Evolutionary conservation across 176 grass and related monocot species (phyloP).

Genomic region (Eragrostis nindensis): DNA sequence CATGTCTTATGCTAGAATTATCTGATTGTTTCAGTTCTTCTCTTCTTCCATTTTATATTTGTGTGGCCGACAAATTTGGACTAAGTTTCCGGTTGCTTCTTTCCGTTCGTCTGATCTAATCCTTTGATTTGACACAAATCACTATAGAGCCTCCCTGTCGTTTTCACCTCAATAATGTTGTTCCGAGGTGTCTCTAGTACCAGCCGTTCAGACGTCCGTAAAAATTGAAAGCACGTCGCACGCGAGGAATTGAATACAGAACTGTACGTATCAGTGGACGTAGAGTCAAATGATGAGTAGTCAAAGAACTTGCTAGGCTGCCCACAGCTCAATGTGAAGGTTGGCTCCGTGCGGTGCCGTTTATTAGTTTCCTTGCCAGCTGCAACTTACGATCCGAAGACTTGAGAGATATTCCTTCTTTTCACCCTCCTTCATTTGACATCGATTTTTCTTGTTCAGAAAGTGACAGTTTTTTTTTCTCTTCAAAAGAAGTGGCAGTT

Average conservation of each 20-base stretch:
- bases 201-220: not conserved
- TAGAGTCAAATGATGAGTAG: not conserved
- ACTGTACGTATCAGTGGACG: not conserved
- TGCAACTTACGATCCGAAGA: not conserved
- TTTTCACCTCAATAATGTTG: not conserved
- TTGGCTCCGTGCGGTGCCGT: not conserved
- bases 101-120: not conserved
- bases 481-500: not conserved
- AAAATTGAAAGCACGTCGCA: not conserved
- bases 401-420: not conserved
- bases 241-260: not conserved
- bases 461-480: not conserved
- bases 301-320: conserved; percentile 9
- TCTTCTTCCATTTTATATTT: not conserved
- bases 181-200: not conserved
- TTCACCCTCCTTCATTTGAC: not conserved
- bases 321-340: not conserved
- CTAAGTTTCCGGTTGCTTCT: not conserved
- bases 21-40: too few relatives aligned
- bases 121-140: not conserved
- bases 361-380: not conserved
- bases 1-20: too few relatives aligned
- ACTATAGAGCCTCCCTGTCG: not conserved
- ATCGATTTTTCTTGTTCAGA: not conserved
- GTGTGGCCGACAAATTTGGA: too few relatives aligned